These are phyloP conservation scores for Pecoramyces ruminantium DNA, from an alignment of 192 early-diverging fungal genomes.

Conservation along the genomic window DNA sequence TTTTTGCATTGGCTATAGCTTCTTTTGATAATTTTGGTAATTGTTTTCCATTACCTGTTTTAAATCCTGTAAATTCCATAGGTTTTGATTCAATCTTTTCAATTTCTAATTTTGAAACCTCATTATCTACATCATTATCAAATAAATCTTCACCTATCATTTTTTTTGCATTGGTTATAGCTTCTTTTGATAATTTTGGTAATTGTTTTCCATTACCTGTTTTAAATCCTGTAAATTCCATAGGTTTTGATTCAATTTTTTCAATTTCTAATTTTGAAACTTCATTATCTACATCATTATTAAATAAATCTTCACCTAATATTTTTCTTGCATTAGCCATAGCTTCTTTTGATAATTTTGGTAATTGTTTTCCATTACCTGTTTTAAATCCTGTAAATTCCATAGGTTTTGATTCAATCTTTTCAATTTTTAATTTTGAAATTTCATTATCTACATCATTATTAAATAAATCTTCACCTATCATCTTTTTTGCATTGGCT, in stretches of 20 bases:
- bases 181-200: background rate
- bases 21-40: background rate
- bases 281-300: too few relatives aligned
- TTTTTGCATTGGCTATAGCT: background rate
- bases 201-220: background rate
- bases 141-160: background rate
- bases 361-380: background rate
- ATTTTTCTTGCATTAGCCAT: background rate
- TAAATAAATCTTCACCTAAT: background rate
- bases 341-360: background rate
- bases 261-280: too few relatives aligned
- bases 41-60: background rate
- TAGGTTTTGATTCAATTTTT: too few relatives aligned
- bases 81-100: background rate
- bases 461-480: background rate
- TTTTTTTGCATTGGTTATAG: background rate
- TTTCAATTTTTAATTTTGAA: too few relatives aligned
- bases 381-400: background rate
- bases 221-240: background rate
- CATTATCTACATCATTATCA: background rate
- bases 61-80: background rate
- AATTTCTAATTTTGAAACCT: background rate
- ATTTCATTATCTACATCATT: background rate
- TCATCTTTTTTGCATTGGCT: background rate
- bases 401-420: background rate